phyloP scores from a whole-genome alignment of 768 basidiomycete genomes.

The Mycena olivaceomarginata region DNA sequence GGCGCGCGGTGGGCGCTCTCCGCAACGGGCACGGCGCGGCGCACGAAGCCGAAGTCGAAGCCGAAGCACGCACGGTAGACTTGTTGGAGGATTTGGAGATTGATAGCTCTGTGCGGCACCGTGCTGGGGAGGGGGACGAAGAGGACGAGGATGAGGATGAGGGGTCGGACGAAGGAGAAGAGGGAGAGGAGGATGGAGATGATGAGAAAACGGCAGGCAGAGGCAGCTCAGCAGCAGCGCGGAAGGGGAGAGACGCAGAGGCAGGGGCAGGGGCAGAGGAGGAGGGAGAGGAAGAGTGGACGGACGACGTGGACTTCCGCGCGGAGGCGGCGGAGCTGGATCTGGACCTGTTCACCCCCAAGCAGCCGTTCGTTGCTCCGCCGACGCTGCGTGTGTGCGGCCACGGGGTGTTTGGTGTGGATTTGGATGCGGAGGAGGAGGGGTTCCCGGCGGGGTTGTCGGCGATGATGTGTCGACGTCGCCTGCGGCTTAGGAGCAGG shows the following conservation, averaged over 20 bases:
- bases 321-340: slow-evolving; percentile 21
- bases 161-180: not conserved
- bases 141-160: not conserved
- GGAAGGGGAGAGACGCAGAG: no score
- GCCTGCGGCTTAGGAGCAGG: not conserved
- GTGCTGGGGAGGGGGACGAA: not conserved
- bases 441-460: not conserved
- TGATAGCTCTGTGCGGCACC: not conserved
- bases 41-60: not conserved
- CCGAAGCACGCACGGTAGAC: not conserved
- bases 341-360: not conserved
- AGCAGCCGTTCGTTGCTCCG: not conserved
- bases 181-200: not conserved
- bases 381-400: no score
- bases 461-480: not conserved
- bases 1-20: not conserved
- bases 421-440: not conserved
- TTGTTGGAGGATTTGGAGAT: slow-evolving; percentile 3
- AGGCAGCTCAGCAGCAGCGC: no score
- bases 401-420: not conserved
- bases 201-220: not conserved
- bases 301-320: slow-evolving; percentile 28
- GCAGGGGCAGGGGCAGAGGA: not conserved
- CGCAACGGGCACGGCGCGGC: not conserved
- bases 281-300: slow-evolving; percentile 17